Evolutionary conservation across 768 basidiomycete species (phyloP).

Genomic region (Kwoniella heveanensis): DNA sequence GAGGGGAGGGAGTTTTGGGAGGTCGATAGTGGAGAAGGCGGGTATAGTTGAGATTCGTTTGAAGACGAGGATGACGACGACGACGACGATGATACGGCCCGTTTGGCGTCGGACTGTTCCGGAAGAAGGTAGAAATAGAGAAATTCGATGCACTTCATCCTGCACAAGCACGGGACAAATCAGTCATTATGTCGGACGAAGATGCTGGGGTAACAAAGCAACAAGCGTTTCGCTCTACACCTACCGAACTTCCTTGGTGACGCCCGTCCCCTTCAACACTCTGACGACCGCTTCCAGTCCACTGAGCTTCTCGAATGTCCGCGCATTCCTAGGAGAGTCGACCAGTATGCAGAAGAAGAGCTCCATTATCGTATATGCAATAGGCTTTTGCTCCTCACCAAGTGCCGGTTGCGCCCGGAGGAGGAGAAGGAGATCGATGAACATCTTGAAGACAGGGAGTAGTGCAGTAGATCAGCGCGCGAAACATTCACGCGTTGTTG

Average conservation of each 20-base stretch:
- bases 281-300: conserved; percentile 84
- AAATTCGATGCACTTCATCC: conserved; percentile 96
- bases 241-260: conserved; percentile 84
- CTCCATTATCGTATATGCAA: conserved; percentile 78
- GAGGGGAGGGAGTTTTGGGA: conserved; percentile 4
- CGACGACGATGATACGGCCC: conserved; percentile 29
- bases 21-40: conserved; percentile 19
- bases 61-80: conserved; percentile 32
- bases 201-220: no score
- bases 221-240: no score
- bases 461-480: no score
- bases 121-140: conserved; percentile 92
- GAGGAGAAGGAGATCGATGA: conserved; percentile 44
- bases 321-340: conserved; percentile 72
- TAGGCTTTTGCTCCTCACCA: conserved; percentile 51
- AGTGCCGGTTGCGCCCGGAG: conserved; percentile 34
- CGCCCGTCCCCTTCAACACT: conserved; percentile 79
- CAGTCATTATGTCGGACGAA: background rate
- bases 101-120: conserved; percentile 58
- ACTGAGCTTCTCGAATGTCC: conserved; percentile 73
- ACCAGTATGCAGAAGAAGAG: conserved; percentile 86
- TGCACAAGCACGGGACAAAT: conserved; percentile 48
- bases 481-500: no score
- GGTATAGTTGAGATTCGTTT: conserved; percentile 29
- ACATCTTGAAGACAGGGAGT: conserved; percentile 26